Evolutionary conservation across 1,139 yeast species (phyloP), one percentile per base, ranked within the genome.

Genomic region (Blastobotrys aristatus): DNA sequence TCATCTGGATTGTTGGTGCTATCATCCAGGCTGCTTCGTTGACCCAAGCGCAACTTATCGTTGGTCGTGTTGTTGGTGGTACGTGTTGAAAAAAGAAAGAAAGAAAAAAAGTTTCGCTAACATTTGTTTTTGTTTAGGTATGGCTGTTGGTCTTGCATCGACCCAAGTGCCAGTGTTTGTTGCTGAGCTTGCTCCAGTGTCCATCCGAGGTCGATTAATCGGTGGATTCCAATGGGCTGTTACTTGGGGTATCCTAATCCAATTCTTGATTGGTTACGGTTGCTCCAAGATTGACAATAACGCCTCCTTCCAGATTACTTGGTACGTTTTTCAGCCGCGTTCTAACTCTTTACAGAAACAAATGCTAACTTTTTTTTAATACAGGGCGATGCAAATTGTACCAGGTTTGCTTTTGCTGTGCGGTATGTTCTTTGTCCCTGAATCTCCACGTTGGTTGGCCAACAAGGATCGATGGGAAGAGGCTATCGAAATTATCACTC

Each of bases 1-100:
- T 81, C 3, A 68, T 88, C 57, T 90, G 94, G 69, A 72, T 88
- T 17, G 70, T 84, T 38, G 97, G 97, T 50, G 85, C 95, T 29
- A 78, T 83, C 35, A 73, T 90, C 52, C 97, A 90, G 68, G 77
- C 88, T 55, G 83, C 84, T 24, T 75, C 96, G 4, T 76, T 76
- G 44, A 76, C 81, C 35, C 83, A 84, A 44, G 85, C 95, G 82
- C 86, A 86, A 54, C 65, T 80, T 38, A 74, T 81, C 39, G 60
- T 72, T 39, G 89, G 90, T 22, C 76, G 94, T 59, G 61, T 77
- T 41, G 68, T 84, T 48, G 74, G 84, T 45, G 94, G 94, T n/a
- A n/a, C n/a, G n/a, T n/a, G n/a, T n/a, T n/a, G n/a, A n/a, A n/a
- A n/a, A n/a, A n/a, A n/a, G n/a, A n/a, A n/a, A n/a, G n/a, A n/a